Evolutionary conservation across 2,329 filamentous ascomycete genomes (phyloP).

Genomic region (Lasiodiplodia citricola): DNA sequence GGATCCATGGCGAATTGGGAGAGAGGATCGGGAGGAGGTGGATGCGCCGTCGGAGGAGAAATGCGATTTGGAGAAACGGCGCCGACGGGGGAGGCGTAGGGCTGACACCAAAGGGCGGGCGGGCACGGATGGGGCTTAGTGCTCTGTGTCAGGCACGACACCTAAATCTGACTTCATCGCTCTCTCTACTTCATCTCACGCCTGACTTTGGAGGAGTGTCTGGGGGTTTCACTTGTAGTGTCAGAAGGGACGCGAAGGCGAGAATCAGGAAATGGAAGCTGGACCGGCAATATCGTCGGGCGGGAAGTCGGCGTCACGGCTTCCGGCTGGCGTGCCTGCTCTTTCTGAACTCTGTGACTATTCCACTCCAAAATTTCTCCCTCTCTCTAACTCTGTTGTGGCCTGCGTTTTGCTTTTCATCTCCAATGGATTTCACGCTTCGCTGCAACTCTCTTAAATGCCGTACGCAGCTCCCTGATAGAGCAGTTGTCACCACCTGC

Average conservation of each 20-base stretch:
- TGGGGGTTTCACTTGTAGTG: not conserved
- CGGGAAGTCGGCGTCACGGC: not conserved
- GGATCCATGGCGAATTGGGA: slow-evolving; percentile 28
- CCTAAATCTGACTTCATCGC: slow-evolving; percentile 16
- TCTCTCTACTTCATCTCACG: not conserved
- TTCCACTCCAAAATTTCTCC: not conserved
- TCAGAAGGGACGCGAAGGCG: not conserved
- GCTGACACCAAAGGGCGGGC: slow-evolving; percentile 11
- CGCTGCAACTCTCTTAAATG: slow-evolving; percentile 84
- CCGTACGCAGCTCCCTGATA: slow-evolving; percentile 68
- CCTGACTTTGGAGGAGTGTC: no score
- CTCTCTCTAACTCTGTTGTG: not conserved
- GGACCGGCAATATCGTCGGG: not conserved
- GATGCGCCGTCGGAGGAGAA: not conserved
- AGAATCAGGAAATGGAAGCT: not conserved
- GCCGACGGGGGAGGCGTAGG: slow-evolving; percentile 2
- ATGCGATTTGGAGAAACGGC: not conserved
- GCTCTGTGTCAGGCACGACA: slow-evolving; percentile 11
- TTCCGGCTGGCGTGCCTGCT: not conserved
- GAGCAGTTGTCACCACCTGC: slow-evolving; percentile 87
- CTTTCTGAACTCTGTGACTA: not conserved
- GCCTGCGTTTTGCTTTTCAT: not conserved
- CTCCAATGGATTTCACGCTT: slow-evolving; percentile 72
- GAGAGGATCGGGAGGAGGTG: not conserved
- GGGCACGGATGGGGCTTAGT: slow-evolving; percentile 18